phyloP scores from a whole-genome alignment of 192 early-diverging fungal species.

The Dimargaris cristalligena region DNA sequence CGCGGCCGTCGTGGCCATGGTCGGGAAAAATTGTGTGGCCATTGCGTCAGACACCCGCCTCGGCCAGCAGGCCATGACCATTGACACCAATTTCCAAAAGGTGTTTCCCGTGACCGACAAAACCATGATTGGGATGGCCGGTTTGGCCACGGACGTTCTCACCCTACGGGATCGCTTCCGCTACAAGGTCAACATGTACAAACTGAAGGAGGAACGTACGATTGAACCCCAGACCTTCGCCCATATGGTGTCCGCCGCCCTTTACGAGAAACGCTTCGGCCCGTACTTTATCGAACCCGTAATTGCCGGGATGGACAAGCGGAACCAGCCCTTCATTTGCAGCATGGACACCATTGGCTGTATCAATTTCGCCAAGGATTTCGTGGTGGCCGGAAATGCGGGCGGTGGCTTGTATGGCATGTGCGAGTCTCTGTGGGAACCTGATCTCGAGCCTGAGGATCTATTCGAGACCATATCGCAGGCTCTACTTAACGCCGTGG shows the following conservation, averaged over 20 bases:
- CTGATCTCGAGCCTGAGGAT: slow-evolving; percentile 90
- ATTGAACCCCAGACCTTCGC: slow-evolving; percentile 90
- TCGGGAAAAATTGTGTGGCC: slow-evolving; percentile 95
- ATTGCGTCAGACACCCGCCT: slow-evolving; percentile 92
- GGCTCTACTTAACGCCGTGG: slow-evolving; percentile 80
- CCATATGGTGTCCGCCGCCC: slow-evolving; percentile 81
- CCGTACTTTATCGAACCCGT: slow-evolving; percentile 92
- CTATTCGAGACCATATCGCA: slow-evolving; percentile 96
- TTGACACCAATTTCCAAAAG: slow-evolving; percentile 92
- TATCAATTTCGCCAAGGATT: slow-evolving; percentile 80
- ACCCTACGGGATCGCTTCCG: slow-evolving; percentile 84
- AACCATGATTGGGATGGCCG: slow-evolving; percentile 75
- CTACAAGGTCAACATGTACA: slow-evolving; percentile 93
- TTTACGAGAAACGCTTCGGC: slow-evolving; percentile 91
- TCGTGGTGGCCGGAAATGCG: slow-evolving; percentile 88
- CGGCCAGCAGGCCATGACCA: slow-evolving; percentile 80
- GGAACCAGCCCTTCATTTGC: slow-evolving; percentile 83
- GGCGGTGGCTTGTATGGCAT: slow-evolving; percentile 78
- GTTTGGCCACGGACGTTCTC: slow-evolving; percentile 90
- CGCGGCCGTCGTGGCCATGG: slow-evolving; percentile 86
- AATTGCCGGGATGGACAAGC: slow-evolving; percentile 83
- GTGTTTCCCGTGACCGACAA: slow-evolving; percentile 76
- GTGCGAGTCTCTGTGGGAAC: slow-evolving; percentile 96
- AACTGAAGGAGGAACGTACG: slow-evolving; percentile 83
- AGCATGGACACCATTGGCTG: slow-evolving; percentile 93